Conservation (phyloP, 441 rosid genomes). For the Iberis amara region DNA sequence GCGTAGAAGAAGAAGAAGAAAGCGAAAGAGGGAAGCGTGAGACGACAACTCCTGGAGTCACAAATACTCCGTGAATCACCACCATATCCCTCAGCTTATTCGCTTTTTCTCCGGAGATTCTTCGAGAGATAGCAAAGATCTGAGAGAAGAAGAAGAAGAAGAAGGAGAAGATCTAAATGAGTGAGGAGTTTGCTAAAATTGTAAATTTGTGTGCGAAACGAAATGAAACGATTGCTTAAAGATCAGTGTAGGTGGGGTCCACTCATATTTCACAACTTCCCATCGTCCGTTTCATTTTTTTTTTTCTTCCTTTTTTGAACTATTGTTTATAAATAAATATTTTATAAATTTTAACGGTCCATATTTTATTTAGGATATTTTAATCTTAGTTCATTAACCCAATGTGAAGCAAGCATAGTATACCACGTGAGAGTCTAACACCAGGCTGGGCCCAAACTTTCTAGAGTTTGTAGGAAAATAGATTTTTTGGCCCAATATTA, state of each 20-base stretch:
- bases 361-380: too few relatives aligned
- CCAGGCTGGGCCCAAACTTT: too few relatives aligned
- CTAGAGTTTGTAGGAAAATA: too few relatives aligned
- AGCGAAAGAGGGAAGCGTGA: slow-evolving; percentile 27
- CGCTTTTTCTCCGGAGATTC: slow-evolving; percentile 22
- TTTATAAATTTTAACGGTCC: too few relatives aligned
- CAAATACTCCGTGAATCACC: slow-evolving; percentile 27
- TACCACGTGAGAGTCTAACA: too few relatives aligned
- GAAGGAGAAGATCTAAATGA: slow-evolving; percentile 7
- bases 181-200: slow-evolving; percentile 23
- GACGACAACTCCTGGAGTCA: slow-evolving; percentile 28
- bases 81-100: slow-evolving; percentile 25
- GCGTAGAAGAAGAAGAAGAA: slow-evolving; percentile 18
- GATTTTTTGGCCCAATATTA: too few relatives aligned
- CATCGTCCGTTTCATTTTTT: slow-evolving; percentile 23
- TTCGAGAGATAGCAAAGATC: slow-evolving; percentile 11
- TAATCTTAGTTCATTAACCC: too few relatives aligned
- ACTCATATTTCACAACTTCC: slow-evolving; percentile 18
- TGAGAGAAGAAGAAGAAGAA: slow-evolving; percentile 8
- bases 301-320: neutral
- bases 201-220: slow-evolving; percentile 14
- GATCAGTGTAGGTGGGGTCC: slow-evolving; percentile 29
- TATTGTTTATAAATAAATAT: too few relatives aligned
- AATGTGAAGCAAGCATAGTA: too few relatives aligned
- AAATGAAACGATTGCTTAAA: slow-evolving; percentile 27